Conservation (phyloP, 2,329 filamentous ascomycete species). For the Triangularia verruculosa region DNA sequence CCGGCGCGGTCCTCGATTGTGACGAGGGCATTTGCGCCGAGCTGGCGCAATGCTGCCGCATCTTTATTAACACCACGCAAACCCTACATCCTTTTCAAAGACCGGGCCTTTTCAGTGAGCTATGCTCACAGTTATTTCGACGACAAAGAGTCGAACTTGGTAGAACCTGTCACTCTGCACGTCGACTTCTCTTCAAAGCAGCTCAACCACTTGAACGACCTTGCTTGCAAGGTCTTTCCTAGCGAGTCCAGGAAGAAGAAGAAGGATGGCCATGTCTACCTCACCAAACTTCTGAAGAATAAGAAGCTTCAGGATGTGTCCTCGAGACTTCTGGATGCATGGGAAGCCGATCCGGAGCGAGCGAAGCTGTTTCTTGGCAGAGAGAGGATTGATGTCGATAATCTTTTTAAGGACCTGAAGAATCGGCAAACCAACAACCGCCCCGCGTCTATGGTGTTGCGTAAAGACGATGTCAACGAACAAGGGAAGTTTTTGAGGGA, state of each 20-base stretch:
- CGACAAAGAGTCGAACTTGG: slow-evolving; percentile 7
- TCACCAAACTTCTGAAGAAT: slow-evolving; percentile 20
- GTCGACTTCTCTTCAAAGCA: slow-evolving; percentile 46
- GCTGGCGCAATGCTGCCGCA: not conserved
- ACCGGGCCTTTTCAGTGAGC: slow-evolving; percentile 22
- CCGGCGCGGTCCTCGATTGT: not conserved
- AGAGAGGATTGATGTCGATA: slow-evolving; percentile 34
- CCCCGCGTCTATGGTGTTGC: slow-evolving; percentile 32
- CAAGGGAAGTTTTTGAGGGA: slow-evolving; percentile 31
- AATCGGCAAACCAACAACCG: slow-evolving; percentile 23
- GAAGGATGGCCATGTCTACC: slow-evolving; percentile 19
- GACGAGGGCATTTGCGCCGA: not conserved
- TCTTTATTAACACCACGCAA: not conserved
- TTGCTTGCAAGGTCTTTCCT: slow-evolving; percentile 5
- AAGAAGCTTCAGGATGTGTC: not conserved
- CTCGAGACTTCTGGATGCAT: slow-evolving; percentile 11
- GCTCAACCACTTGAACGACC: slow-evolving; percentile 22
- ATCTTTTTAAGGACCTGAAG: slow-evolving; percentile 38
- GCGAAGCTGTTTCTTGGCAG: slow-evolving; percentile 24
- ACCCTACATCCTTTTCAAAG: slow-evolving; percentile 28
- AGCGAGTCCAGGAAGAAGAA: slow-evolving; percentile 8
- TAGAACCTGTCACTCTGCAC: slow-evolving; percentile 35
- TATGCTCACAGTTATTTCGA: slow-evolving; percentile 19
- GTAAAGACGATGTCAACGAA: slow-evolving; percentile 31
- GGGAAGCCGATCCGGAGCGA: not conserved